These are phyloP conservation scores for Pyrus pyrifolia DNA, from an alignment of 306 rosid genomes.

Conservation along the genomic window DNA sequence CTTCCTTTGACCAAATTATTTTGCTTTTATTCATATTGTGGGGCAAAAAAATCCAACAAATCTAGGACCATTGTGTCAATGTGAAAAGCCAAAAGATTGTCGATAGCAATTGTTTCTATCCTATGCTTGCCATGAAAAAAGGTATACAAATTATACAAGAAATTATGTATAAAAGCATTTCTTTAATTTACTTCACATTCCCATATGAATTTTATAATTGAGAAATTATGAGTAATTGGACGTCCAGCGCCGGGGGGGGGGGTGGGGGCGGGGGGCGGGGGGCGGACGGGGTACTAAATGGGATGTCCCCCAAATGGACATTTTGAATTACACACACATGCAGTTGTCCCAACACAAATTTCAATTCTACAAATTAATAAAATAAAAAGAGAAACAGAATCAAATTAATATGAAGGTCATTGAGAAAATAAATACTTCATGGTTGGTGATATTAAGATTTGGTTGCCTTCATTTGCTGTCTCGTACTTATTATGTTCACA, in stretches of 20 bases:
- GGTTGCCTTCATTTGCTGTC: no score
- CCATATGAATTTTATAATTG: neutral
- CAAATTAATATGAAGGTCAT: neutral
- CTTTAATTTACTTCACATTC: neutral
- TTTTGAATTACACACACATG: constrained; percentile 56
- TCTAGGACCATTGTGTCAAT: neutral
- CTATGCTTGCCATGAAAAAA: neutral
- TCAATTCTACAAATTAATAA: neutral
- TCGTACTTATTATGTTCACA: neutral
- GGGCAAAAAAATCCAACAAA: no score
- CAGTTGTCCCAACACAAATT: constrained; percentile 27
- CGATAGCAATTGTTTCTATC: neutral
- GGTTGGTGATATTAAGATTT: no score
- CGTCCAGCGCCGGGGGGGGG: constrained; percentile 1
- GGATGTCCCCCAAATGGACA: constrained; percentile 30
- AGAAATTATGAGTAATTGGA: constrained; percentile 15
- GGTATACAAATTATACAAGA: neutral
- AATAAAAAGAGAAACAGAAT: neutral
- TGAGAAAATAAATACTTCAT: neutral
- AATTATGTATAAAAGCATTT: neutral
- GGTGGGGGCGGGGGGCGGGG: no score
- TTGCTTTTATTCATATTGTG: neutral
- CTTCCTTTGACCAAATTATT: neutral
- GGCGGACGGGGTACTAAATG: neutral
- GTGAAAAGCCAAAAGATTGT: neutral